Evolutionary conservation across 305 asterid genomes (phyloP), one percentile per base, ranked within the genome.

Genomic region (Fraxinus sp.): DNA sequence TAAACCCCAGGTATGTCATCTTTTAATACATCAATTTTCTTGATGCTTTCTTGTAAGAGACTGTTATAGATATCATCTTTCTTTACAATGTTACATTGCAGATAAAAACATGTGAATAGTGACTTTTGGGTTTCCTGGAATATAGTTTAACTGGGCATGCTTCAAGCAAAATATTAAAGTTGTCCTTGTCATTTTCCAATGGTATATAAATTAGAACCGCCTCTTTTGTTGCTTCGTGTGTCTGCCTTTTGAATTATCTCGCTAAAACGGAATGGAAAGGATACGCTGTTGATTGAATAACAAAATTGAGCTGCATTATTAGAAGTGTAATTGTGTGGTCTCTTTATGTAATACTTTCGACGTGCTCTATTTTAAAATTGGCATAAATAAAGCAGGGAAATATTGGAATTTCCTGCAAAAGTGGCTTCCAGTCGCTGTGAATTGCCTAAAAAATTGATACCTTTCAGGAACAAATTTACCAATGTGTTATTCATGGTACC

Each of bases 1-100:
- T 41, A 88, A 88, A 81, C 91, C 91, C 55, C 91, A 88, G 90
- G 91, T 88, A 76, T 7, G 71, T 14, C 62, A 77, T 64, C 41
- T 30, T 62, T 28, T 18, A 5, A 5, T 37, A 55, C 74, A 5
- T 4, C 36, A 68, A 68, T 68, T 28, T 26, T 11, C 20, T 30
- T 66, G 74, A 68, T 68, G 39, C 74, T 28, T 68, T 68, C 74
- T 28, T 68, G 74, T 68, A 68, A 6, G 18, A 26, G 39, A 26
- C 37, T 28, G 3, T 11, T 26, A 30, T 66, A 4, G 39, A 68
- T 68, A 68, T 68, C 74, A 68, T 68, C 37, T 28, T 68, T 68
- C 36, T 68, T 26, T 28, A 28, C 74, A 28, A 68, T 68, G 10
- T 28, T 68, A 11, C 20, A 28, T 1, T 28, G 39, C 74, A 68